phyloP scores from a whole-genome alignment of 2,329 filamentous ascomycete genomes.

The Aschersonia sp. region DNA sequence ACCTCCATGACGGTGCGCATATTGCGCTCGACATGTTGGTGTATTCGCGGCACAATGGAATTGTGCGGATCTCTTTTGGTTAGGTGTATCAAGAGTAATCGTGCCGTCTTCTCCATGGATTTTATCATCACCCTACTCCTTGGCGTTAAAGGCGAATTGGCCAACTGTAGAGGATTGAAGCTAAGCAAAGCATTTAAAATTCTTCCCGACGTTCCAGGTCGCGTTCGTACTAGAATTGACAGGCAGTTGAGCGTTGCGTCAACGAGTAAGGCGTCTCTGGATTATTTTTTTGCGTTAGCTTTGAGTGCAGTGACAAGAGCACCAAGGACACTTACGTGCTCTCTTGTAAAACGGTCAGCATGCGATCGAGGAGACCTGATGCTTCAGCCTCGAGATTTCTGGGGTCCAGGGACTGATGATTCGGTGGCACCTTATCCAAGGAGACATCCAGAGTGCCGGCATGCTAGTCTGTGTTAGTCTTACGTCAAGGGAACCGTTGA shows the following conservation, averaged over 20 bases:
- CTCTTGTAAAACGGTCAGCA: slow-evolving; percentile 76
- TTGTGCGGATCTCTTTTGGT: slow-evolving; percentile 76
- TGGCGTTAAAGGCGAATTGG: slow-evolving; percentile 61
- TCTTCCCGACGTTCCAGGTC: slow-evolving; percentile 69
- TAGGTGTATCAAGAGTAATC: slow-evolving; percentile 71
- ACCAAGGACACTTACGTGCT: slow-evolving; percentile 47
- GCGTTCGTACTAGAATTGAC: slow-evolving; percentile 66
- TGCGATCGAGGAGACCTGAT: slow-evolving; percentile 75
- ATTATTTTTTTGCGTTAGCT: slow-evolving; percentile 4
- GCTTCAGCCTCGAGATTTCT: slow-evolving; percentile 84
- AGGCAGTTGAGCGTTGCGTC: slow-evolving; percentile 87
- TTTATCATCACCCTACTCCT: slow-evolving; percentile 70
- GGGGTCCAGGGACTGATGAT: slow-evolving; percentile 67
- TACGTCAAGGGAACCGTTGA: slow-evolving; percentile 9
- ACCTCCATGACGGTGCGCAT: slow-evolving; percentile 65
- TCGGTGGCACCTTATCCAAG: slow-evolving; percentile 68
- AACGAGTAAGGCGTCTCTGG: slow-evolving; percentile 72
- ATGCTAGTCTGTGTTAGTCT: slow-evolving; percentile 17
- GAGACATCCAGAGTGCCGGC: slow-evolving; percentile 57
- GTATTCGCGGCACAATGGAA: slow-evolving; percentile 61
- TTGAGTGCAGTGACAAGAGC: not conserved
- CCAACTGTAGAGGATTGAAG: slow-evolving; percentile 82
- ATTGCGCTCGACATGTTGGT: slow-evolving; percentile 74
- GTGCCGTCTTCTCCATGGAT: slow-evolving; percentile 89
- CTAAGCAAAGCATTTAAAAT: slow-evolving; percentile 74